Base-by-base conservation (phyloP, 2,329 filamentous ascomycete species). In the Fusarium compactum region DNA sequence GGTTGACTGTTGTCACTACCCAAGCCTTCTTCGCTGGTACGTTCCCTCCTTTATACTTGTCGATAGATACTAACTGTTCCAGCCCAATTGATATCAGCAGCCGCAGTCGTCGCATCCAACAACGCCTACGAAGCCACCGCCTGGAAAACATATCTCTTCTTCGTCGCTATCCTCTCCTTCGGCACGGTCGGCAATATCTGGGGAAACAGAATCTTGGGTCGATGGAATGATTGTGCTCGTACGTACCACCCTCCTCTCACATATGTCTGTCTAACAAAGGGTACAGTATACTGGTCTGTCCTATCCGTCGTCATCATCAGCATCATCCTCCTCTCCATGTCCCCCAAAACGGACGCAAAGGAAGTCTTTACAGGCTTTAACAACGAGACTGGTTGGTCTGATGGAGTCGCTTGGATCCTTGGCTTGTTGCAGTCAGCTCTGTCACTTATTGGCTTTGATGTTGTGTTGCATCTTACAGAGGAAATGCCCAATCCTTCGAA, bases 331-430 rank as follows among this genome's bases (percentile, higher is more conserved):
- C 78, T 84, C 0, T 78, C 80, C 5, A 83, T 79, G 46, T 75
- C 72, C 0, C 54, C 67, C 0, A 84, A 86, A 34, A 82, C 81
- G 10, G 75, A 78, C 24, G 80, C 82, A 1, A 68, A 73, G 3
- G 83, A 80, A 65, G 83, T 85, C 12, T 85, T 85, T 62, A 76
- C 79, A 6, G 75, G 80, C 10, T 85, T 84, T 50, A 72, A 72
- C 10, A 85, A 86, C 67, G 78, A 79, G 34, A 83, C 81, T 2
- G 82, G 82, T 1, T 85, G 83, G 83, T 74, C 79, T 2, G 80
- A 84, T 50, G 84, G 83, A 3, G 73, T 85, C 22, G 76, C 83
- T 1, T 86, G 84, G 84, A 79, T 85, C 10, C 76, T 85, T 1
- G 83, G 84, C 0, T 72, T 85, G 2, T 74, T 85, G 2, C 84